Base-by-base conservation (phyloP, 225 moss, liverwort and hornwort genomes). In the Marchantia polymorpha region DNA sequence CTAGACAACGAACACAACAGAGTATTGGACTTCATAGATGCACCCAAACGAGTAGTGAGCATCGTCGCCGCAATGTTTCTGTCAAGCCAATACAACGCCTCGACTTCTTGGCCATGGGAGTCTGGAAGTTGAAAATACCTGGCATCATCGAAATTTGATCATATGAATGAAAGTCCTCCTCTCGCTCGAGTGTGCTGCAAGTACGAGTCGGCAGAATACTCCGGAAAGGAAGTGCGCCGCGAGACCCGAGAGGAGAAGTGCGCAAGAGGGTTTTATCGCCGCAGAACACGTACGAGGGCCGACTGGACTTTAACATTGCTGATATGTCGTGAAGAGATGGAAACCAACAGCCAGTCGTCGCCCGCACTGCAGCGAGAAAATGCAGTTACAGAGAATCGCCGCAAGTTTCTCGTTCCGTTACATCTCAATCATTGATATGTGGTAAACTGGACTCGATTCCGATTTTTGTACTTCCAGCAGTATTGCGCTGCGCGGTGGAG, bases 301-400 rank as follows among this genome's bases (percentile, higher is more conserved):
- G 9, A 61, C 61, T n/a, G 23, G 61, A 61, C 8, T 61, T n/a
- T 61, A 61, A n/a, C 22, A 61, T 8, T 23, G 10, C n/a, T 7
- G 6, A 2, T 17, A 59, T 12, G 6, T 67, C 31, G 3, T 67
- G 5, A 27, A 29, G 31, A 67, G 6, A 67, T 29, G n/a, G 15
- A 67, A 67, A 31, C 67, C 67, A 31, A 67, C 29, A 67, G 64
- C 5, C 64, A 23, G 27, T 67, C 65, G 26, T 66, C 67, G 3
- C 12, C 23, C 6, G 27, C 31, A 12, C 67, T 67, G 27, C 67
- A 30, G 67, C 29, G 67, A 13, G 27, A 67, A 12, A 13, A 31
- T 67, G 67, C 67, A 67, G 67, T 67, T 67, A 67, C 67, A 19
- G 16, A 61, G 17, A n/a, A 61, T 61, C 61, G 30, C 31, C 12